Percentiles rank a stretch among this genome's conserved stretches.
Conservation (phyloP, 1,284 basidiomycete species). For the Kalmanozyma brasiliensis region DNA sequence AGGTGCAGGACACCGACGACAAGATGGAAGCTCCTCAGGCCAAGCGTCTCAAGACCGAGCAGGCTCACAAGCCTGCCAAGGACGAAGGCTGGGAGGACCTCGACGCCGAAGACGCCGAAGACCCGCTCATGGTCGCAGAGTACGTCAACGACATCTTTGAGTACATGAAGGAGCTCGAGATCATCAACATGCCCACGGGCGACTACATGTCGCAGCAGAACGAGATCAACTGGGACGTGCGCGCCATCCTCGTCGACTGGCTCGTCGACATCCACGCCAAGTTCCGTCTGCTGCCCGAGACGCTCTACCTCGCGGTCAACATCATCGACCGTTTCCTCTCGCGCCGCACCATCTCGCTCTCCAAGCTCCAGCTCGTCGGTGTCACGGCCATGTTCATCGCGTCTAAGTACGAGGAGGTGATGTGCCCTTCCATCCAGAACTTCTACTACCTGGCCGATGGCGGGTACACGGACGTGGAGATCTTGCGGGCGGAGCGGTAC, state of each 20-base stretch:
- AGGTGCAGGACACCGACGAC: constrained; percentile 36
- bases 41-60: constrained; percentile 53
- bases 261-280: constrained; percentile 93
- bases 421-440: constrained; percentile 87
- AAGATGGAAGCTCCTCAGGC: constrained; percentile 49
- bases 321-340: constrained; percentile 97
- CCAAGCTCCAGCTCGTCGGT: constrained; percentile 94
- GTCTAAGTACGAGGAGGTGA: constrained; percentile 94
- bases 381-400: constrained; percentile 93
- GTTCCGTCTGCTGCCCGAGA: constrained; percentile 93
- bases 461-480: constrained; percentile 65
- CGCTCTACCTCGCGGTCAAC: constrained; percentile 92
- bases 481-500: constrained; percentile 81
- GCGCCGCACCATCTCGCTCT: constrained; percentile 85
- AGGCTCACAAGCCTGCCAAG: constrained; percentile 65
- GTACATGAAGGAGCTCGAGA: constrained; percentile 82
- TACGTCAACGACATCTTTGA: constrained; percentile 94
- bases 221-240: constrained; percentile 69
- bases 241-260: constrained; percentile 95
- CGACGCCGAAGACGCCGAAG: constrained; percentile 91
- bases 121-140: constrained; percentile 95
- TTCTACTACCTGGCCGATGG: constrained; percentile 73
- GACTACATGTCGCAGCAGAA: constrained; percentile 64
- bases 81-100: constrained; percentile 81
- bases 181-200: constrained; percentile 68